Base-by-base conservation (phyloP, 2,329 filamentous ascomycete genomes). In the Alternaria triticina region DNA sequence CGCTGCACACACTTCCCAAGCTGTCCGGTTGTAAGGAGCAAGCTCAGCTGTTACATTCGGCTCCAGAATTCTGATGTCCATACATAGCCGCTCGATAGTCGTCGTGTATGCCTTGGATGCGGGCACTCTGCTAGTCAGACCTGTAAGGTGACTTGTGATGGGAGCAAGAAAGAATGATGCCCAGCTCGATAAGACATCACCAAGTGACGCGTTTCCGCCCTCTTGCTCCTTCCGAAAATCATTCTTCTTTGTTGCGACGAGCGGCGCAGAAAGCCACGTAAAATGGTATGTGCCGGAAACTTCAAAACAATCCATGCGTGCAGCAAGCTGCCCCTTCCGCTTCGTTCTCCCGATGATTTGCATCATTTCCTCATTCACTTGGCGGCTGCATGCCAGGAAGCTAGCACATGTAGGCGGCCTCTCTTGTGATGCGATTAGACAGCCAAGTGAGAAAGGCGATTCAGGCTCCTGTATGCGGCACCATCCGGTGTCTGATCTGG, bases 1-100 rank as follows among this genome's bases (percentile, higher is more conserved):
- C 6, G 72, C 76, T n/a, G 75, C 76, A 62, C 77, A 79, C 28
- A 79, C 62, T 5, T 75, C 76, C 77, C 77, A 79, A 11, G 71
- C 70, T 4, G 74, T 77, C 10, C 70, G 71, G 20, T 75, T 70
- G 8, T 67, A 15, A n/a, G 40, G 65, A 30, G 70, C 57, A 13
- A 59, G 68, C 40, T 57, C 65, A 15, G 56, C 54, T 27, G 64
- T 54, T 62, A 68, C 69, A 36, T 70, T 73, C 12, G 62, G 64
- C 8, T 73, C 72, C 20, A 66, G 58, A 10, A 74, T 64, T 8
- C 76, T 67, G 10, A 79, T 59, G 28, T 79, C 76, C n/a, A 79
- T 59, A 62, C 69, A 73, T 6, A 79, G 66, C 22, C 69, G 67
- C 43, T 73, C 64, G 22, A 79, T 68, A 27, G 59, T 59, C 8